These are phyloP conservation scores for Boletus smithii DNA, from an alignment of 1,284 basidiomycete genomes.

Conservation along the genomic window DNA sequence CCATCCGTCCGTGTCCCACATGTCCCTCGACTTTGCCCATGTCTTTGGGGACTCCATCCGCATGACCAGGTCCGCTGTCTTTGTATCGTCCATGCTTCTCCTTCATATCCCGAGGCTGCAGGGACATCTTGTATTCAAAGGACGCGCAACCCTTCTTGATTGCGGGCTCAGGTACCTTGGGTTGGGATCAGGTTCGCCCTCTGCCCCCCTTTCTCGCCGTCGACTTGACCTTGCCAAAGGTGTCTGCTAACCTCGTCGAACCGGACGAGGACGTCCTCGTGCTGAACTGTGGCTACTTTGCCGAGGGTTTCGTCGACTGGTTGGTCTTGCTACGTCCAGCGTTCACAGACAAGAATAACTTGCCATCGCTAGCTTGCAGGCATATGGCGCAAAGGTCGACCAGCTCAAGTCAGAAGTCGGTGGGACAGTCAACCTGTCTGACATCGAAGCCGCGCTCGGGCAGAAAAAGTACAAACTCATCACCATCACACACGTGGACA, in stretches of 20 bases:
- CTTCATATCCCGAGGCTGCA: conserved; percentile 25
- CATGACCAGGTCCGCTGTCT: conserved; percentile 62
- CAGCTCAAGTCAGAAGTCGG: conserved; percentile 85
- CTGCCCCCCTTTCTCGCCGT: neutral
- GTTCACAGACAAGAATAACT: neutral
- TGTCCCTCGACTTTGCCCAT: conserved; percentile 86
- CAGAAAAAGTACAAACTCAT: conserved; percentile 87
- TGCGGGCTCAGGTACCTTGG: conserved; percentile 91
- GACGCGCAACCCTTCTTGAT: conserved; percentile 86
- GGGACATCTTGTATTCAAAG: conserved; percentile 75
- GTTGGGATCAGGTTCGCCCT: conserved; percentile 76
- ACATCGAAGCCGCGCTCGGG: conserved; percentile 73
- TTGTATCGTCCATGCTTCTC: neutral
- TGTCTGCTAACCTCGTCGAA: conserved; percentile 81
- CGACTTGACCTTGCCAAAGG: conserved; percentile 37
- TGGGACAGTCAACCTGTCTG: conserved; percentile 59
- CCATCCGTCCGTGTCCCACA: conserved; percentile 86
- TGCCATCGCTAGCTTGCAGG: conserved; percentile 56
- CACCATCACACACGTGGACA: conserved; percentile 95
- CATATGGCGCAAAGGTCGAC: conserved; percentile 90
- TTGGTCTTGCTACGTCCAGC: conserved; percentile 33
- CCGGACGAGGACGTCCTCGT: conserved; percentile 80
- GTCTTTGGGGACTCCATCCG: conserved; percentile 90
- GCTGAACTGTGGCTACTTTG: conserved; percentile 87
- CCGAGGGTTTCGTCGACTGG: conserved; percentile 83